phyloP scores from a whole-genome alignment of 2,329 filamentous ascomycete species.

The Graphilbum fragrans region DNA sequence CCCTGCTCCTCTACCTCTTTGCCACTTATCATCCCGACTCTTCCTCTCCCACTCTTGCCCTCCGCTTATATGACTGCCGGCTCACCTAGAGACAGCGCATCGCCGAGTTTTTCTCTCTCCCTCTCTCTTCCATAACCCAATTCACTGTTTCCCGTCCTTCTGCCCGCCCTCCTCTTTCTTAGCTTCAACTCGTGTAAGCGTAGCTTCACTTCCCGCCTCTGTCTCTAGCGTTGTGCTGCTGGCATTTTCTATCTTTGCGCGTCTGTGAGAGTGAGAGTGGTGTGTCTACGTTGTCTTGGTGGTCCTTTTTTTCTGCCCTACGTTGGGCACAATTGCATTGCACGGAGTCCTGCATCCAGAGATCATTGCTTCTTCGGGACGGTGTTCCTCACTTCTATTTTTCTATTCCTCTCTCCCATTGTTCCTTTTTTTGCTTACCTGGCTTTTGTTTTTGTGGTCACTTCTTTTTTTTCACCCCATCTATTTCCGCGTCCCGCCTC shows the following conservation, averaged over 20 bases:
- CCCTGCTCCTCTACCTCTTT: too few relatives aligned
- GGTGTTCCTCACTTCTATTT: not conserved
- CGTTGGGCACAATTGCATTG: slow-evolving; percentile 2
- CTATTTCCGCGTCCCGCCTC: too few relatives aligned
- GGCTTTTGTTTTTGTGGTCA: not conserved
- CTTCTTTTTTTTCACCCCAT: not conserved
- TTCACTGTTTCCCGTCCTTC: not conserved
- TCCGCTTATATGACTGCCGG: too few relatives aligned
- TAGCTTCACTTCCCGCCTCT: not conserved
- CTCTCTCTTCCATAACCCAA: too few relatives aligned
- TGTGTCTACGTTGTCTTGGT: too few relatives aligned
- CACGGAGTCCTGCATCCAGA: not conserved
- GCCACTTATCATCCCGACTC: too few relatives aligned
- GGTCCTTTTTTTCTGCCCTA: not conserved
- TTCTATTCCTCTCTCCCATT: not conserved
- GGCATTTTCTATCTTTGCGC: not conserved
- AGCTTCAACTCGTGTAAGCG: not conserved
- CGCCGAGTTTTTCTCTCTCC: too few relatives aligned
- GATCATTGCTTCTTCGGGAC: not conserved
- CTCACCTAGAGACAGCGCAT: too few relatives aligned
- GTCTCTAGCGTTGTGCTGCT: not conserved
- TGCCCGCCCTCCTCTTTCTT: not conserved
- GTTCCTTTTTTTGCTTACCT: not conserved
- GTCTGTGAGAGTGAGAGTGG: not conserved
- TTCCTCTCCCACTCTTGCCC: too few relatives aligned